phyloP scores from a whole-genome alignment of 2,329 filamentous ascomycete species.

The Volutella citrinella region DNA sequence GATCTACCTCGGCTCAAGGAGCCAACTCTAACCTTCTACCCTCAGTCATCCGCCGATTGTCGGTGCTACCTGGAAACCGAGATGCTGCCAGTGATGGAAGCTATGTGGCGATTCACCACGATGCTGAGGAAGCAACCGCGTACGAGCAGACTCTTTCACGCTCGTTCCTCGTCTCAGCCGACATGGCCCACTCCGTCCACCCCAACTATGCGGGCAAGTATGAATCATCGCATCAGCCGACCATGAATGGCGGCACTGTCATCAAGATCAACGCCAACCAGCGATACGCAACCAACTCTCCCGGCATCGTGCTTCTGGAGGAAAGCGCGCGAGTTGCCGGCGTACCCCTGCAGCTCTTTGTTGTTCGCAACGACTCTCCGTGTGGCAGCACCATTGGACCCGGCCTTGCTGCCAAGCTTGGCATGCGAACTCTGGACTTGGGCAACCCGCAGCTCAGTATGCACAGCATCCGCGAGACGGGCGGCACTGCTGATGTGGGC shows the following conservation, averaged over 20 bases:
- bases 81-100: conserved; percentile 64
- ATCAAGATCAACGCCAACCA: conserved; percentile 99
- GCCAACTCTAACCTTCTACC: conserved; percentile 91
- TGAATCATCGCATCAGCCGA: conserved; percentile 83
- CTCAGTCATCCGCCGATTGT: conserved; percentile 80
- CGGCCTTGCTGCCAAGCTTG: conserved; percentile 86
- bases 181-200: conserved; percentile 96
- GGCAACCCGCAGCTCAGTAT: conserved; percentile 94
- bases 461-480: conserved; percentile 95
- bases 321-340: conserved; percentile 72
- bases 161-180: conserved; percentile 91
- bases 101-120: conserved; percentile 55
- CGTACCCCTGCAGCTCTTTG: conserved; percentile 91
- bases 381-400: conserved; percentile 97
- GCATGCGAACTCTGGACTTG: conserved; percentile 84
- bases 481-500: conserved; percentile 82
- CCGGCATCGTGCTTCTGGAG: conserved; percentile 88
- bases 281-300: conserved; percentile 93
- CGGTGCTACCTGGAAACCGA: conserved; percentile 66
- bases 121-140: conserved; percentile 68
- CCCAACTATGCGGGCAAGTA: conserved; percentile 94
- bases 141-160: conserved; percentile 90
- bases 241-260: conserved; percentile 95
- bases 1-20: conserved; percentile 86
- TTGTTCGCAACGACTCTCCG: conserved; percentile 90